Evolutionary conservation across 257 asterid genomes (phyloP).

Genomic region (Eucommia ulmoides): DNA sequence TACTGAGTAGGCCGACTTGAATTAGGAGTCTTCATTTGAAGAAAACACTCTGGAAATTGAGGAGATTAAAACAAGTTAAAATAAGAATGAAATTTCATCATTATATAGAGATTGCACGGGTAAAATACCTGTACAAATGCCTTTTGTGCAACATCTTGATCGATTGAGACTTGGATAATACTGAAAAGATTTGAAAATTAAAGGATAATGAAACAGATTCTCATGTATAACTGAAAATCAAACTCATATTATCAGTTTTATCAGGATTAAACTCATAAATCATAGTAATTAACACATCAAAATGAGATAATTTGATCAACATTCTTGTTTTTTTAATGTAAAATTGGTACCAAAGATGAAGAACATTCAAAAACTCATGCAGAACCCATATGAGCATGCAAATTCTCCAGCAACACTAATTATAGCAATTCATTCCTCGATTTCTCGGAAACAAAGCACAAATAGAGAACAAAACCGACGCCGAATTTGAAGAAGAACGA

Average conservation of each 20-base stretch:
- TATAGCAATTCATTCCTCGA: no score
- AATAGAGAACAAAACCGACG: neutral
- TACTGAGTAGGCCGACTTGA: constrained; percentile 93
- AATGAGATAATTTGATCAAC: neutral
- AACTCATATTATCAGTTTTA: no score
- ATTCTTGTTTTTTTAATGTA: no score
- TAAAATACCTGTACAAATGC: constrained; percentile 98
- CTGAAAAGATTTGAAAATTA: constrained; percentile 57
- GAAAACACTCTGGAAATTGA: constrained; percentile 76
- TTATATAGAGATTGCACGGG: no score
- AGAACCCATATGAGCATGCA: neutral
- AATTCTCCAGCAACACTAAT: neutral
- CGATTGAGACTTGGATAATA: constrained; percentile 96
- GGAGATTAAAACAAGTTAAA: constrained; percentile 13
- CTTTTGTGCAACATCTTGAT: constrained; percentile 94
- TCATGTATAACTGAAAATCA: no score
- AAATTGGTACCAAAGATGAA: no score
- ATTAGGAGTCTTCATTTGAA: constrained; percentile 97
- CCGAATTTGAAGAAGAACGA: neutral
- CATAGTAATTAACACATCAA: neutral
- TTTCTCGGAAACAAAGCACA: neutral
- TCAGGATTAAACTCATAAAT: neutral
- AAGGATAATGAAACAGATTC: no score
- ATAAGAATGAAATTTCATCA: constrained; percentile 6
- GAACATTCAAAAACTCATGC: no score